Evolutionary conservation across 2,329 filamentous ascomycete genomes (phyloP), one percentile per base, ranked within the genome.

Genomic region (Stenocarpella maydis): DNA sequence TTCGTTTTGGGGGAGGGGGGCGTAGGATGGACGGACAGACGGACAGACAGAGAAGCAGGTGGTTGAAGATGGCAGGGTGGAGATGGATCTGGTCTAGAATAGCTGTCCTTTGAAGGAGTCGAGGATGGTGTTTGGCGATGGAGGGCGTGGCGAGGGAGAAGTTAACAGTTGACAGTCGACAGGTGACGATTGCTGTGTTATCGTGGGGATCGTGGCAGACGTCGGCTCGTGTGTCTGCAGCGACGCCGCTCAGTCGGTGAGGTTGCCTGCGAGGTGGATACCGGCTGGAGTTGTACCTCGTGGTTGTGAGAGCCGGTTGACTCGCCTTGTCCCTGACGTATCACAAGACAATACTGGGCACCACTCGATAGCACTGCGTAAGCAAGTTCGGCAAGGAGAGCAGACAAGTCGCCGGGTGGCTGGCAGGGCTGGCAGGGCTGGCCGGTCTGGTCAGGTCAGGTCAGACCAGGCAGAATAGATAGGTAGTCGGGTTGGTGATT

Each of bases 171-270:
- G 65, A 58, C 41, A 54, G 54, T 9, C 28, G 52, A 67, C 41
- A 21, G 26, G 14, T 28, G 52, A 67, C 41, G 28, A n/a, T 9
- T 28, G 31, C 37, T 41, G 43, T 8, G 15, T 17, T 37, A 37
- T 49, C 52, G 65, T 67, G 12, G 52, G 31, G 65, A 41, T 41
- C 41, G 65, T 28, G 50, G 64, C 52, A 66, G 64, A 9, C 41
- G 54, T 67, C 43, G 65, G 65, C 53, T 67, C 65, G 54, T 55
- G 64, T 58, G 49, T 45, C 43, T 63, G 41, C 58, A 43, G 49
- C 41, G 52, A 67, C 19, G 65, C 53, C 58, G 54, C 64, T 34
- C 34, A 58, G 64, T 67, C 64, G 64, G 64, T 67, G 64, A 55
- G 52, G 53, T 49, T 58, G 65, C 52, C 65, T 67, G 52, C 45